These are phyloP conservation scores for Trametes punicea DNA, from an alignment of 768 basidiomycete genomes.

Conservation along the genomic window DNA sequence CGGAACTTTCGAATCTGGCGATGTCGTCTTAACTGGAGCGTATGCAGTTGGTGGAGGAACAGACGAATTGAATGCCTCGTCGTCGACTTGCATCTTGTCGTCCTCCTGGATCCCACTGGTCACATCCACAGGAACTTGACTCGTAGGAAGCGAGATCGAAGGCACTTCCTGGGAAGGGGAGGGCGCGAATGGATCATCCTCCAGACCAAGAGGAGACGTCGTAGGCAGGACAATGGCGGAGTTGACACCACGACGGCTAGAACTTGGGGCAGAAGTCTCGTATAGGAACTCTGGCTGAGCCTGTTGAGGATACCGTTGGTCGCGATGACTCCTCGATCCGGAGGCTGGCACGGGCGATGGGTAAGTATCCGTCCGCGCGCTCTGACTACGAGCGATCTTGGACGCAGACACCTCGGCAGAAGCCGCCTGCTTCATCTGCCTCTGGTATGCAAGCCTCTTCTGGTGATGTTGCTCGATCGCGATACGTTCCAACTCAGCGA, in stretches of 20 bases:
- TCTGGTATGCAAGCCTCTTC: conserved; percentile 79
- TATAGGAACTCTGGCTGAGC: conserved; percentile 71
- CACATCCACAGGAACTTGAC: background rate
- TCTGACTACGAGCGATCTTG: conserved; percentile 47
- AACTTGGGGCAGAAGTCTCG: conserved; percentile 60
- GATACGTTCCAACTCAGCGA: conserved; percentile 73
- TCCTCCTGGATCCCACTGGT: conserved; percentile 8
- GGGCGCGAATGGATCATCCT: conserved; percentile 76
- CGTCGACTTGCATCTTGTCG: conserved; percentile 11
- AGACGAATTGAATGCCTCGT: conserved; percentile 9
- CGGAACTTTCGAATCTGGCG: conserved; percentile 44
- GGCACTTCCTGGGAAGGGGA: conserved; percentile 32
- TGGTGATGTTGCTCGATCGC: conserved; percentile 84
- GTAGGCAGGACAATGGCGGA: conserved; percentile 47
- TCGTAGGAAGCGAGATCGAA: conserved; percentile 13
- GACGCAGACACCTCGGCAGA: conserved; percentile 22
- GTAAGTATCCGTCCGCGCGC: conserved; percentile 50
- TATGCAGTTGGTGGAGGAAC: conserved; percentile 13
- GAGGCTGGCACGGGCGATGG: conserved; percentile 31
- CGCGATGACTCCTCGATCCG: conserved; percentile 43
- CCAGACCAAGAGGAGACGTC: conserved; percentile 36
- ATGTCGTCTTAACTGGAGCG: conserved; percentile 39
- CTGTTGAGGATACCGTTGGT: conserved; percentile 32
- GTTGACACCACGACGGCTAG: conserved; percentile 39
- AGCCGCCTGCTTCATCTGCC: conserved; percentile 62